These are phyloP conservation scores for Acanthochlamys bracteata DNA, from an alignment of 106 monocot genomes.

Conservation along the genomic window DNA sequence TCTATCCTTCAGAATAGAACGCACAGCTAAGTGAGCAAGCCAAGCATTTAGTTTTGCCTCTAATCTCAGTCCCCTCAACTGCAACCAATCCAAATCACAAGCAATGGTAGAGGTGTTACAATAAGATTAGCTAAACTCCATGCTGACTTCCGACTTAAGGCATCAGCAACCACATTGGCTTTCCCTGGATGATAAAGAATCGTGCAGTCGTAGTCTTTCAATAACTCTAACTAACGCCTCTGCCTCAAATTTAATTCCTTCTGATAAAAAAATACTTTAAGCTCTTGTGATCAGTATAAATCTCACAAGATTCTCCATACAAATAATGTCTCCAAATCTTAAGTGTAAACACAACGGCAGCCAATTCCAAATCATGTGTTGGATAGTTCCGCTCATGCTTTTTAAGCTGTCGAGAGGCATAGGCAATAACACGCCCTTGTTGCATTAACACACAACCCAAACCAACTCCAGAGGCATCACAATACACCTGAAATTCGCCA, in stretches of 20 bases:
- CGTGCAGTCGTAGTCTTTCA: too few species aligned
- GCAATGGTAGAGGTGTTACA: too few species aligned
- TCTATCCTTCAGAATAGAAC: too few species aligned
- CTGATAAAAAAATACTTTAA: too few species aligned
- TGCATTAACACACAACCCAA: constrained; percentile 4
- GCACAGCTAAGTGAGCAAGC: too few species aligned
- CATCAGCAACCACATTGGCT: constrained; percentile 13
- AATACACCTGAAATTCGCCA: constrained; percentile 1
- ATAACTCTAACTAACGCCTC: too few species aligned
- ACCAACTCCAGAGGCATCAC: neutral
- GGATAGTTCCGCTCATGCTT: neutral
- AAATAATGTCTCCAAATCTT: constrained; percentile 7
- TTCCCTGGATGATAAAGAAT: constrained; percentile 4
- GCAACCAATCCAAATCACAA: too few species aligned
- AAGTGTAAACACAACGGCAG: neutral
- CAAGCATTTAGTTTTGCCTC: too few species aligned
- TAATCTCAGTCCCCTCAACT: too few species aligned
- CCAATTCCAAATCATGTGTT: neutral
- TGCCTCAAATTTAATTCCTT: too few species aligned
- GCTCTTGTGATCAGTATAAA: too few species aligned
- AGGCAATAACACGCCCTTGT: constrained; percentile 3
- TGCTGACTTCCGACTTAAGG: neutral
- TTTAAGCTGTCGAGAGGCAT: constrained; percentile 6
- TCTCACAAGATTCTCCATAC: neutral
- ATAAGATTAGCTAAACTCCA: too few species aligned